Evolutionary conservation across 139 green algal genomes (phyloP), one percentile per base, ranked within the genome.

Genomic region (Chlorokybus atmophyticus): DNA sequence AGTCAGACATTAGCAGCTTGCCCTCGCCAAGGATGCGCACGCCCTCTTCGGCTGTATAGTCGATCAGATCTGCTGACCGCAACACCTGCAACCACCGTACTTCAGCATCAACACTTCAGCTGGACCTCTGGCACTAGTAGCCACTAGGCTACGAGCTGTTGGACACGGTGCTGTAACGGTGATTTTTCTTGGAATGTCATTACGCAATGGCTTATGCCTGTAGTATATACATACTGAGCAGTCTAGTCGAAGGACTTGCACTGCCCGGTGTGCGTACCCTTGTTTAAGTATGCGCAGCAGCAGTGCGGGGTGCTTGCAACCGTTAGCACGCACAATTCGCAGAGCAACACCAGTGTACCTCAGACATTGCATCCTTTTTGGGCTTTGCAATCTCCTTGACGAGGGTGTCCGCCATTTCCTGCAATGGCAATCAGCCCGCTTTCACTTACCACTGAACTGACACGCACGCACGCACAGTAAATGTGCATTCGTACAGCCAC

Each of bases 381-480:
- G 79, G 68, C 79, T 97, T 97, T 31, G 89, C 89, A 17, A 97
- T 75, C 75, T 97, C 89, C 32, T 82, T 83, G 3, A 95, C 78
- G 23, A 97, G 68, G 40, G 74, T 80, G 40, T 87, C 77, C 0
- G 85, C 89, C 17, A 97, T 94, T n/a, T n/a, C n/a, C n/a, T n/a
- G n/a, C n/a, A n/a, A n/a, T n/a, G n/a, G n/a, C n/a, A n/a, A n/a
- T n/a, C n/a, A n/a, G n/a, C n/a, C n/a, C n/a, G n/a, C n/a, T n/a
- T n/a, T n/a, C n/a, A n/a, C n/a, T n/a, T n/a, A n/a, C n/a, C n/a
- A n/a, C n/a, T n/a, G n/a, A n/a, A n/a, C n/a, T n/a, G n/a, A n/a
- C n/a, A n/a, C n/a, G n/a, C n/a, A n/a, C n/a, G n/a, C n/a, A n/a
- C n/a, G n/a, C n/a, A n/a, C n/a, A n/a, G n/a, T n/a, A n/a, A n/a